Evolutionary conservation across 352 stramenopile species (phyloP).

Genomic region (Elongisporangium senticosum): DNA sequence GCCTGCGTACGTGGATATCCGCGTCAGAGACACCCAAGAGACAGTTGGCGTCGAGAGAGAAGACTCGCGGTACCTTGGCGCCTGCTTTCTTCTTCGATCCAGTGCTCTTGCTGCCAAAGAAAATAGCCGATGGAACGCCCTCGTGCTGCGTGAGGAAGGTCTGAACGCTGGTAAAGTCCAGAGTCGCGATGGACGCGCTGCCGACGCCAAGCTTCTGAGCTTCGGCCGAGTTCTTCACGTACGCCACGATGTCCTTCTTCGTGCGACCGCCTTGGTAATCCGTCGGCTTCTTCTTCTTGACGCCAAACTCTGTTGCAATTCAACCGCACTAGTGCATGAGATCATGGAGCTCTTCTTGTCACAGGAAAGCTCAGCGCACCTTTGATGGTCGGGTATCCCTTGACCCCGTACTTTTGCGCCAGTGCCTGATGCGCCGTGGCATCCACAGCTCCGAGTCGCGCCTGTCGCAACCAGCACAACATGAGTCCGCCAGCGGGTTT

Average conservation of each 20-base stretch:
- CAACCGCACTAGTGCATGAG: neutral
- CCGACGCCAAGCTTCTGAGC: constrained; percentile 67
- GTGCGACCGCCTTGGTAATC: constrained; percentile 70
- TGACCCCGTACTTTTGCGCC: constrained; percentile 71
- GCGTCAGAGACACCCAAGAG: neutral
- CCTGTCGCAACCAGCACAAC: constrained; percentile 22
- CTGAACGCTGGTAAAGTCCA: constrained; percentile 49
- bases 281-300: constrained; percentile 73
- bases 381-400: constrained; percentile 82
- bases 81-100: constrained; percentile 32
- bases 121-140: constrained; percentile 49
- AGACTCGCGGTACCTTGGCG: constrained; percentile 14
- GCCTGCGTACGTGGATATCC: constrained; percentile 12
- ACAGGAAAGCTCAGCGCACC: constrained; percentile 9
- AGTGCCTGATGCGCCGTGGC: constrained; percentile 52
- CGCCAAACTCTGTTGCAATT: constrained; percentile 45
- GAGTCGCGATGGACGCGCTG: constrained; percentile 29
- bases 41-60: neutral
- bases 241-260: constrained; percentile 57
- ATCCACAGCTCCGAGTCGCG: constrained; percentile 61
- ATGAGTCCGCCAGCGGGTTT: neutral
- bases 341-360: neutral
- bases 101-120: constrained; percentile 51
- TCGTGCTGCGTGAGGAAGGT: constrained; percentile 49
- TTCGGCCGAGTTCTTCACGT: constrained; percentile 62